Evolutionary conservation across 2,329 filamentous ascomycete species (phyloP), one percentile per base, ranked within the genome.

Genomic region (Acrocalymma vagum): DNA sequence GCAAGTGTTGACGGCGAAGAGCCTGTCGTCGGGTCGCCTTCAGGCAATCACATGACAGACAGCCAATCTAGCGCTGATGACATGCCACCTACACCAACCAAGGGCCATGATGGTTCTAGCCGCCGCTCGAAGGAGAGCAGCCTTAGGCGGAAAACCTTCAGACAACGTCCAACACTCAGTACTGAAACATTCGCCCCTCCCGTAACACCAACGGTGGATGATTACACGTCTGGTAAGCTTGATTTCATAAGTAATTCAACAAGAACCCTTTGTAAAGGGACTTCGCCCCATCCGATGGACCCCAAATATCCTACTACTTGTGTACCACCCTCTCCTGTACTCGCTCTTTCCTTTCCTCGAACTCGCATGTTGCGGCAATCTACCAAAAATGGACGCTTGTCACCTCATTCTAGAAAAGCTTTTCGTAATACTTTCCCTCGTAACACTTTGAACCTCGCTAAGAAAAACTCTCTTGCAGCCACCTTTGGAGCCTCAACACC

Each of bases 71-170:
- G 79, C 37, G 76, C 72, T 13, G 89, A 92, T 25, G 91, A 96
- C 33, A 77, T 93, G 42, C 92, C 93, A n/a, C 92, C 93, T 1
- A 99, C 94, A 1, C 94, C 94, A 1, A 97, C 94, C 0, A 97
- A 96, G 70, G 83, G 83, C 53, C 70, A 67, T 24, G 58, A 73
- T 70, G 57, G 79, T 17, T 61, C 60, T n/a, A 62, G 65, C 37
- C 66, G 73, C 37, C 71, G 71, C 28, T 76, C 74, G 16, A 78
- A 76, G 60, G 73, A 76, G 44, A 78, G 75, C 64, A 78, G 76
- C 55, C 49, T 79, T 45, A 67, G 76, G 38, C 77, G 76, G 55
- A 77, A 72, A 53, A 67, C 78, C 9, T 78, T 79, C 48, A 70
- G 74, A 21, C 51, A 48, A 29, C 69, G 75, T 27, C 69, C 72